These are phyloP conservation scores for Gynandropsis gynandra DNA, from an alignment of 345 rosid genomes.

Conservation along the genomic window DNA sequence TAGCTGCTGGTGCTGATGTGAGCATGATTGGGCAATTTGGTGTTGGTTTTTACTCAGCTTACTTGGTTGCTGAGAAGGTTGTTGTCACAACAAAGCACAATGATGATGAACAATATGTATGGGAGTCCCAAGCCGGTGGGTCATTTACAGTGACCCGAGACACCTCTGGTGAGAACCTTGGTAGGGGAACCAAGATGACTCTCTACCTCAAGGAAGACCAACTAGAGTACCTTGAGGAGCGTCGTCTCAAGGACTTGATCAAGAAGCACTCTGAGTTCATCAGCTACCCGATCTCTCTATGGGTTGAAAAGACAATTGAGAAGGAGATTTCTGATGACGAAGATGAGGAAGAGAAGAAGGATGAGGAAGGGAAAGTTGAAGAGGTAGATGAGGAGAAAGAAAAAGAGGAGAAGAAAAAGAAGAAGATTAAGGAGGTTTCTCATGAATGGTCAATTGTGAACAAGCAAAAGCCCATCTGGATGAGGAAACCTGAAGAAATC, in stretches of 20 bases:
- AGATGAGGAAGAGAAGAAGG: constrained; percentile 69
- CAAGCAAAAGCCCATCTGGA: constrained; percentile 91
- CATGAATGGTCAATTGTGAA: constrained; percentile 70
- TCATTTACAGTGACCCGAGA: constrained; percentile 78
- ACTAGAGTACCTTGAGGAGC: constrained; percentile 85
- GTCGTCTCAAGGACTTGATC: constrained; percentile 67
- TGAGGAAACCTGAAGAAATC: constrained; percentile 90
- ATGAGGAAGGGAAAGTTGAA: constrained; percentile 71
- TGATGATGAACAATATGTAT: constrained; percentile 75
- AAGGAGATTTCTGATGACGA: constrained; percentile 84
- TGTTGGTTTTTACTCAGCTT: constrained; percentile 81
- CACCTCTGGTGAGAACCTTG: constrained; percentile 55
- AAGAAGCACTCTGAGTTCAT: constrained; percentile 91
- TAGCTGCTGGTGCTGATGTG: constrained; percentile 85
- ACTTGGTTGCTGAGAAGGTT: constrained; percentile 78
- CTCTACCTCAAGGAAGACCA: constrained; percentile 79
- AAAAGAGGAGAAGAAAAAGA: constrained; percentile 68
- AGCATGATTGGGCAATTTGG: constrained; percentile 90
- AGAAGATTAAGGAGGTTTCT: constrained; percentile 80
- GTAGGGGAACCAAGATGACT: constrained; percentile 72
- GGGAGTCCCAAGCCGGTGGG: constrained; percentile 96
- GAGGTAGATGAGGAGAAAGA: constrained; percentile 69
- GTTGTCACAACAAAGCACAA: constrained; percentile 71
- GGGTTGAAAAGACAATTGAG: constrained; percentile 86
- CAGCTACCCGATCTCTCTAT: constrained; percentile 75